These are phyloP conservation scores for Trypanosoma rangeli DNA, from an alignment of 208 protist species.

Conservation along the genomic window DNA sequence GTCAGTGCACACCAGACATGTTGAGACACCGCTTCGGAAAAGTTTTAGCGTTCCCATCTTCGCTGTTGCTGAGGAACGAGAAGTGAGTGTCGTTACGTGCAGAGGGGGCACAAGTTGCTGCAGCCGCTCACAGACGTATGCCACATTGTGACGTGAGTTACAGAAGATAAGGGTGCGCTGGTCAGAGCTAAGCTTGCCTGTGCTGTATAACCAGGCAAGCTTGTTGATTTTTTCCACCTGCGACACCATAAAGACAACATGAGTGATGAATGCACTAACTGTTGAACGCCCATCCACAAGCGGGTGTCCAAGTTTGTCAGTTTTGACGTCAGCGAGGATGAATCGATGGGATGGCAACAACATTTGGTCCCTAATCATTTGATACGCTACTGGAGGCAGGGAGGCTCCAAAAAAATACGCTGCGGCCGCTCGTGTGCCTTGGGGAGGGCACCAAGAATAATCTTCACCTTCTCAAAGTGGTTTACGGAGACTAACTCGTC, in stretches of 20 bases:
- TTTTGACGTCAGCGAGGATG: slow-evolving; percentile 55
- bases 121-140: slow-evolving; percentile 67
- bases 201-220: slow-evolving; percentile 70
- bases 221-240: slow-evolving; percentile 74
- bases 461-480: slow-evolving; percentile 84
- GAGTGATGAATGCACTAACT: slow-evolving; percentile 27
- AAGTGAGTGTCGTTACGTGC: slow-evolving; percentile 65
- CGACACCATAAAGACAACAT: slow-evolving; percentile 71
- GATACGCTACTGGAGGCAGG: slow-evolving; percentile 66
- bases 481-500: slow-evolving; percentile 82
- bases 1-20: slow-evolving; percentile 97
- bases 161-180: slow-evolving; percentile 86
- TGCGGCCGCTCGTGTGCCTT: slow-evolving; percentile 64
- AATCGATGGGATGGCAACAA: slow-evolving; percentile 81
- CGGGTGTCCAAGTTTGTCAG: slow-evolving; percentile 36
- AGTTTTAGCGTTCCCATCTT: slow-evolving; percentile 81
- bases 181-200: slow-evolving; percentile 51
- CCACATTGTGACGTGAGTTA: slow-evolving; percentile 85
- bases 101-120: slow-evolving; percentile 38
- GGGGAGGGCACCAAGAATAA: slow-evolving; percentile 71
- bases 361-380: slow-evolving; percentile 76
- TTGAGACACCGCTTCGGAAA: slow-evolving; percentile 91
- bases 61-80: slow-evolving; percentile 51
- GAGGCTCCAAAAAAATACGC: slow-evolving; percentile 73
- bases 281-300: slow-evolving; percentile 6